These are phyloP conservation scores for Fusarium redolens DNA, from an alignment of 2,329 filamentous ascomycete species.

Conservation along the genomic window DNA sequence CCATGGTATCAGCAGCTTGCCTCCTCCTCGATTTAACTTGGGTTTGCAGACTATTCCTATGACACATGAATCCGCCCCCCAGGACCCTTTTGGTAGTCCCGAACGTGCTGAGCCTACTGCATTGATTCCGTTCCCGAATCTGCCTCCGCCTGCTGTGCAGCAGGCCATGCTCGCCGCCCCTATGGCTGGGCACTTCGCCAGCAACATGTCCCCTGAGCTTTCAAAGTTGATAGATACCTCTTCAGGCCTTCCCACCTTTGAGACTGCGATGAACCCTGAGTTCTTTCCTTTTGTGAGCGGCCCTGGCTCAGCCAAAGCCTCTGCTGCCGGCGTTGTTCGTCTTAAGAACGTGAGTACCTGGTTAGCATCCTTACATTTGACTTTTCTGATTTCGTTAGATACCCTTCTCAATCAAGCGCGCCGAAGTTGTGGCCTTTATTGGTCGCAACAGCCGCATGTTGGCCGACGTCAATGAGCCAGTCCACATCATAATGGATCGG, in stretches of 20 bases:
- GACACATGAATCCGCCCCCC: not conserved
- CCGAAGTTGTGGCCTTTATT: constrained; percentile 69
- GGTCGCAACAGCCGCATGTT: constrained; percentile 68
- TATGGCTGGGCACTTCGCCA: constrained; percentile 25
- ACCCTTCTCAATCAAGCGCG: constrained; percentile 63
- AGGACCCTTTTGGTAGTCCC: constrained; percentile 37
- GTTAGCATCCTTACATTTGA: no score
- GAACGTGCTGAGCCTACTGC: constrained; percentile 4
- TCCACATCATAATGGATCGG: constrained; percentile 75
- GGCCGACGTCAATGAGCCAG: constrained; percentile 64
- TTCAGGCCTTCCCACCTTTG: constrained; percentile 49
- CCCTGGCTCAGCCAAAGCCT: constrained; percentile 45
- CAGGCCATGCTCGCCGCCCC: constrained; percentile 23
- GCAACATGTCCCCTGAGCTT: constrained; percentile 53
- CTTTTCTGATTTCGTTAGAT: constrained; percentile 58
- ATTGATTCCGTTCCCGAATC: constrained; percentile 12
- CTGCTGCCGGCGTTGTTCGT: constrained; percentile 59
- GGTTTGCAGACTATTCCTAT: constrained; percentile 24
- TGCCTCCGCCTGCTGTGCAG: constrained; percentile 21
- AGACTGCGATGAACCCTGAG: constrained; percentile 50
- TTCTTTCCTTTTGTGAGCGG: constrained; percentile 62
- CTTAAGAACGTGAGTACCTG: constrained; percentile 60
- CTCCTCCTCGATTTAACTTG: constrained; percentile 54
- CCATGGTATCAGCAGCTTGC: constrained; percentile 39
- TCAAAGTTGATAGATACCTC: constrained; percentile 50